Base-by-base conservation (phyloP, 1,284 basidiomycete species). In the Ganoderma resinaceum region DNA sequence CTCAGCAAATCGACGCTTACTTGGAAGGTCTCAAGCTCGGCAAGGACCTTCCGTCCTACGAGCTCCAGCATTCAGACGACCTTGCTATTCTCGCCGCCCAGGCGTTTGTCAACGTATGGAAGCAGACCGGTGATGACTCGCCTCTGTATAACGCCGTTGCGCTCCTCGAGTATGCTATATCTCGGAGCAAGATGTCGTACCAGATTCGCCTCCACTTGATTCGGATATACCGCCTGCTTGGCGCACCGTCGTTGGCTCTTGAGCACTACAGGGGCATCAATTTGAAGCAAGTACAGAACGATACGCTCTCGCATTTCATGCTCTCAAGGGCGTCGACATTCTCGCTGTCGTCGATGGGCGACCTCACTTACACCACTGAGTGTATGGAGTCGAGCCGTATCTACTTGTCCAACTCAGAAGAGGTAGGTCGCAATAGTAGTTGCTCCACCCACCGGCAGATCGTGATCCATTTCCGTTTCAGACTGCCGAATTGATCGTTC, bases 21-120 rank as follows among this genome's bases (percentile, higher is more conserved):
- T 78, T 90, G 38, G 82, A 87, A 2, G 91, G 86, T 9, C 84
- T 96, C 18, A 80, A 85, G 20, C 81, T 95, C 3, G 95, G 93
- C 57, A 80, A 82, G 62, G 82, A 85, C 63, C 84, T 96, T 26
- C 87, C 91, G 1, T 79, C 85, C 4, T 94, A 93, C 0, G 95
- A 97, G 74, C 84, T 96, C 58, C 96, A 97, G 75, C 94, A 92
- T 20, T 93, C 89, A 2, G 96, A 97, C 75, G 96, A 97, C 74
- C 84, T 97, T 37, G 91, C 86, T 11, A 83, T 96, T 33, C 82
- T 97, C 16, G 88, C 91, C 6, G 91, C 85, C 0, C 92, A 92
- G 74, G 86, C 87, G 2, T 84, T 90, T 65, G 85, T 95, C 60
- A 87, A 84, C 69, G 81, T 90, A 23, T 95, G 91, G 89, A 82